Evolutionary conservation across 2,329 filamentous ascomycete genomes (phyloP).

Genomic region (Colletotrichum brevisporum): DNA sequence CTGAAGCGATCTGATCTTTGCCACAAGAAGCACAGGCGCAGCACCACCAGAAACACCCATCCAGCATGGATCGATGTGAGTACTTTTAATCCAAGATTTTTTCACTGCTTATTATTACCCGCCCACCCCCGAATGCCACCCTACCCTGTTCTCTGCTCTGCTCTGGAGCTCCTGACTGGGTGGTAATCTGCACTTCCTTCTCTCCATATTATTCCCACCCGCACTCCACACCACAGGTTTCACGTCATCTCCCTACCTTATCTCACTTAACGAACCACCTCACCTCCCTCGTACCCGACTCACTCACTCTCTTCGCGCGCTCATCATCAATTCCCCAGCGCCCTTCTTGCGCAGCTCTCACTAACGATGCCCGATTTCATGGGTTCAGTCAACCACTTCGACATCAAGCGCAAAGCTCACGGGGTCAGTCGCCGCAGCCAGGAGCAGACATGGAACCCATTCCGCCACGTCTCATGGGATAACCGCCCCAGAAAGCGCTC

Average conservation of each 20-base stretch:
- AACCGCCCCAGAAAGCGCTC: constrained; percentile 46
- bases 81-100: not conserved
- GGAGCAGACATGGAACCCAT: constrained; percentile 60
- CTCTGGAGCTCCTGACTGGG: no score
- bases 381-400: constrained; percentile 60
- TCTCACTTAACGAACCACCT: constrained; percentile 29
- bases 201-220: constrained; percentile 30
- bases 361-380: constrained; percentile 33
- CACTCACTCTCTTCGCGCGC: not conserved
- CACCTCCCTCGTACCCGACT: constrained; percentile 2
- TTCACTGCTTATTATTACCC: no score
- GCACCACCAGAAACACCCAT: constrained; percentile 4
- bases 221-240: constrained; percentile 36
- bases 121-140: constrained; percentile 10
- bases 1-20: constrained; percentile 39
- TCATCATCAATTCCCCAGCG: constrained; percentile 8
- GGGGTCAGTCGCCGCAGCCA: constrained; percentile 55
- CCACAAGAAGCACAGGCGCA: constrained; percentile 30
- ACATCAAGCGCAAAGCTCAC: constrained; percentile 61
- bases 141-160: no score
- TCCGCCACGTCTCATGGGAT: constrained; percentile 58
- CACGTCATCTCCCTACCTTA: constrained; percentile 38
- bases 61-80: constrained; percentile 39
- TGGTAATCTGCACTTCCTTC: constrained; percentile 1
- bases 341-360: constrained; percentile 6